Evolutionary conservation across 805 yeast genomes (phyloP), one percentile per base, ranked within the genome.

Genomic region (Cyberlindnera sargentensis): DNA sequence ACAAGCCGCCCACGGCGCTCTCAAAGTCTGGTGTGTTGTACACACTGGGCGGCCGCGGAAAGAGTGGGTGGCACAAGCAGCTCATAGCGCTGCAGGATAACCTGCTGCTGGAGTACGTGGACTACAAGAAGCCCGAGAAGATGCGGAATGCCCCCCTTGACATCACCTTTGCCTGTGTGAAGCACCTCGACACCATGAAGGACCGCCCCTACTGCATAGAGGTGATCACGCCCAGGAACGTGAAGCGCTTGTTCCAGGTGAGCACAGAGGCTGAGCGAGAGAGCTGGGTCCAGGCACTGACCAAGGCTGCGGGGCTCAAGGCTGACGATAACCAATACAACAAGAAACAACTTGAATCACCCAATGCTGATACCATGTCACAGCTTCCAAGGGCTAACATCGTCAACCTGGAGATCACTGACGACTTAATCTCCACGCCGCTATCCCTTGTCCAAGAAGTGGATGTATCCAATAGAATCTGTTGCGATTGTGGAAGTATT

Each of bases 81-180:
- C 85, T 95, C 90, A 84, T 88, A 1, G 85, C 80, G 0, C 66
- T 87, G 40, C 72, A 75, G 10, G 75, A 78, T n/a, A 89, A 91
- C 2, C 73, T 71, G 45, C 64, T 88, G 35, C 68, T 71, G 36
- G 93, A 87, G 56, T 87, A 75, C 57, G 72, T 82, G 37, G 89
- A 87, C 62, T 88, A 95, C 93, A 75, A 90, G 52, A 76, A 72
- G 44, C 87, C 87, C 23, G 67, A 69, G 20, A 74, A 72, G 29
- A 69, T 79, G 15, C 76, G 85, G 48, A 73, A 78, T 48, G 72
- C 71, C 23, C 89, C 93, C 4, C 75, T 88, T 10, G 85, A 84
- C 47, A 61, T 88, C 34, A 80, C 87, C 2, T 70, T 84, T 47
- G 79, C 91, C 3, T 75, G 76, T 41, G 80, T 71, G 49, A 85